Conservation (phyloP, 108 stramenopile species). For the Mayamaea pseudoterrestris region DNA sequence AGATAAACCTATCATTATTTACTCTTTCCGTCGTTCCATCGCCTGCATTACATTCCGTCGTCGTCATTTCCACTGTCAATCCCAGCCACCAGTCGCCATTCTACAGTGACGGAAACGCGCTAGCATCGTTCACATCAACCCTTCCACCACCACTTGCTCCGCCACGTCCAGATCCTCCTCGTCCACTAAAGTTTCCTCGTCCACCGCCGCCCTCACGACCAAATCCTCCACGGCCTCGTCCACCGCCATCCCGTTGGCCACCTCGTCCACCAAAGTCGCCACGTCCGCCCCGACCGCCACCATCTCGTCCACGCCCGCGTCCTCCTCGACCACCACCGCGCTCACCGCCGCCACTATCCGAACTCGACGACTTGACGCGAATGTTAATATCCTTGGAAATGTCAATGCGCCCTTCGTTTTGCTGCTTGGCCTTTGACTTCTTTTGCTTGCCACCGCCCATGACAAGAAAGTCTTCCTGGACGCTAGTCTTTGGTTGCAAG, state of each 20-base stretch:
- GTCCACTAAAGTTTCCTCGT: conserved; percentile 6
- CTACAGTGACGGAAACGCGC: conserved; percentile 26
- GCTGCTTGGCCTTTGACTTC: conserved; percentile 16
- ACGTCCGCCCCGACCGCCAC: conserved; percentile 28
- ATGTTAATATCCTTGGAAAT: too few species aligned
- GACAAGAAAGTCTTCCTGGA: conserved; percentile 64
- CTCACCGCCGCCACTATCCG: conserved; percentile 43
- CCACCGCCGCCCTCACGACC: conserved; percentile 22
- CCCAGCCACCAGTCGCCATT: too few species aligned
- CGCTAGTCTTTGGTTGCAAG: conserved; percentile 22
- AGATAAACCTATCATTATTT: too few species aligned
- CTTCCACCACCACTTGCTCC: conserved; percentile 47
- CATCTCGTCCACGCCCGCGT: conserved; percentile 21
- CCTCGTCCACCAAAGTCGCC: conserved; percentile 27
- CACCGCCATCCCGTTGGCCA: conserved; percentile 9
- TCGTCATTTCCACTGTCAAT: too few species aligned
- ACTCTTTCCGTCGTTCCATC: too few species aligned
- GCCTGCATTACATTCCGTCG: too few species aligned
- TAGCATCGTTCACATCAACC: conserved; percentile 31
- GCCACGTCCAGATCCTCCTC: conserved; percentile 23
- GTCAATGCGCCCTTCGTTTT: conserved; percentile 43
- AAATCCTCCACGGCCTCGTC: conserved; percentile 8
- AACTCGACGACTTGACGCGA: conserved; percentile 54
- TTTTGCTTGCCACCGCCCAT: conserved; percentile 71
- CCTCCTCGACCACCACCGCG: conserved; percentile 22